phyloP scores from a whole-genome alignment of 345 rosid species.

The Boechera stricta region DNA sequence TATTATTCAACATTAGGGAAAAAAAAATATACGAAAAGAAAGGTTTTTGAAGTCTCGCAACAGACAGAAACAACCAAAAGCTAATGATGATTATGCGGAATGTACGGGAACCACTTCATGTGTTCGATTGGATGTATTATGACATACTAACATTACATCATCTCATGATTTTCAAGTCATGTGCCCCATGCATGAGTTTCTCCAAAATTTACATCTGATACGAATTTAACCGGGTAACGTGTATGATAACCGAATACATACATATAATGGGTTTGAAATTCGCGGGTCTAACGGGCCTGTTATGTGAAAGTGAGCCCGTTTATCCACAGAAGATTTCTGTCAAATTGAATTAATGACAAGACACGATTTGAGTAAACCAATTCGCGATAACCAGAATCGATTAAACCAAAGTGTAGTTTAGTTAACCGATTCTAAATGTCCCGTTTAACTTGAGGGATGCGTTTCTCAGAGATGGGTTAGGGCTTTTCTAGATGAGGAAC shows the following conservation, averaged over 20 bases:
- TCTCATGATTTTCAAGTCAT: conserved; percentile 15
- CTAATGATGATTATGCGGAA: conserved; percentile 42
- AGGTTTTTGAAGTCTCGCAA: conserved; percentile 2
- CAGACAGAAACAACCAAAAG: conserved; percentile 35
- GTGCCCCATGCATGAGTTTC: not conserved
- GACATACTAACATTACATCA: conserved; percentile 33
- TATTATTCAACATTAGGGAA: not conserved
- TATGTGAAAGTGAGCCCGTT: not conserved
- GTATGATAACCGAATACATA: not conserved
- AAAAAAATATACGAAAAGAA: not conserved
- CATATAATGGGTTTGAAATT: not conserved
- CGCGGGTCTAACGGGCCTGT: not conserved
- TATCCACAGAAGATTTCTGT: not conserved
- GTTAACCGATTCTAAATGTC: not conserved
- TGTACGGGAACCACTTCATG: conserved; percentile 40
- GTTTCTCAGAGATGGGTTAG: conserved; percentile 90
- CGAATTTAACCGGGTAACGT: not conserved
- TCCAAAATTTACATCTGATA: not conserved
- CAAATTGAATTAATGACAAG: not conserved
- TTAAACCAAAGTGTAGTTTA: not conserved
- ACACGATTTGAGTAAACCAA: not conserved
- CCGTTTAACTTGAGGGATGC: conserved; percentile 52
- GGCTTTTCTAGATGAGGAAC: conserved; percentile 61
- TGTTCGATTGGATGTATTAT: conserved; percentile 29
- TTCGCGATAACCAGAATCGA: not conserved